Conservation (phyloP, 768 basidiomycete species). For the Rhizopogon vulgaris region DNA sequence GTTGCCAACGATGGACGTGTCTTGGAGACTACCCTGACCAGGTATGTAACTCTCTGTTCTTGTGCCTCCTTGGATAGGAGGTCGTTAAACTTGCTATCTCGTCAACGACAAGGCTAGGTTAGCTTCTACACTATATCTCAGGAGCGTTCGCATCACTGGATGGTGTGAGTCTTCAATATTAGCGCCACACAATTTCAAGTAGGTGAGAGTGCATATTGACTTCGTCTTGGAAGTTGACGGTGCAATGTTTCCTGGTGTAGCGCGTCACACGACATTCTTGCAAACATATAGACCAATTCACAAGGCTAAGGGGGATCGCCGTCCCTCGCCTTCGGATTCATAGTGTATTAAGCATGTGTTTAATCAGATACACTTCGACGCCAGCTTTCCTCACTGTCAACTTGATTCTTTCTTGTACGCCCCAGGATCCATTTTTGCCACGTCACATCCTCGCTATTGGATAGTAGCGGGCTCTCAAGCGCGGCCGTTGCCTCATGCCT, state of each 20-base stretch:
- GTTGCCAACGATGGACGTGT: slow-evolving; percentile 36
- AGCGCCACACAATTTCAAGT: slow-evolving; percentile 12
- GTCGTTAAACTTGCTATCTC: slow-evolving; percentile 1
- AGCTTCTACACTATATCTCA: slow-evolving; percentile 28
- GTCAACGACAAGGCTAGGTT: slow-evolving; percentile 11
- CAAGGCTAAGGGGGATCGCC: slow-evolving; percentile 25
- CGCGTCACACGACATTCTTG: slow-evolving; percentile 7
- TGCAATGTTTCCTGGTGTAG: slow-evolving; percentile 29
- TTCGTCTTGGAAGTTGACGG: slow-evolving; percentile 23
- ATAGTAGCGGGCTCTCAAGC: slow-evolving; percentile 27
- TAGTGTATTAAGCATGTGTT: slow-evolving; percentile 29
- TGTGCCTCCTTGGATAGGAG: neutral
- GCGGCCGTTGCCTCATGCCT: slow-evolving; percentile 24
- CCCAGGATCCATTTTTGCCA: slow-evolving; percentile 24
- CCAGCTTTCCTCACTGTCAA: slow-evolving; percentile 20
- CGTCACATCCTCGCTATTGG: slow-evolving; percentile 25
- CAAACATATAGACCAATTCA: slow-evolving; percentile 26
- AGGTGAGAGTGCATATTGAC: neutral
- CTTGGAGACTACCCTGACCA: slow-evolving; percentile 12
- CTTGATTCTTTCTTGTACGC: slow-evolving; percentile 31
- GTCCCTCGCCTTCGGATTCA: slow-evolving; percentile 24
- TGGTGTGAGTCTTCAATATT: slow-evolving; percentile 29
- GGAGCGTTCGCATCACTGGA: slow-evolving; percentile 21
- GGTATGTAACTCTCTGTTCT: slow-evolving; percentile 13
- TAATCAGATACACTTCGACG: slow-evolving; percentile 23